A percentile compares a stretch with the other conserved stretches of the same genome.
Evolutionary conservation across 352 stramenopile species (phyloP).

Genomic region (Phytophthora podocarpi): DNA sequence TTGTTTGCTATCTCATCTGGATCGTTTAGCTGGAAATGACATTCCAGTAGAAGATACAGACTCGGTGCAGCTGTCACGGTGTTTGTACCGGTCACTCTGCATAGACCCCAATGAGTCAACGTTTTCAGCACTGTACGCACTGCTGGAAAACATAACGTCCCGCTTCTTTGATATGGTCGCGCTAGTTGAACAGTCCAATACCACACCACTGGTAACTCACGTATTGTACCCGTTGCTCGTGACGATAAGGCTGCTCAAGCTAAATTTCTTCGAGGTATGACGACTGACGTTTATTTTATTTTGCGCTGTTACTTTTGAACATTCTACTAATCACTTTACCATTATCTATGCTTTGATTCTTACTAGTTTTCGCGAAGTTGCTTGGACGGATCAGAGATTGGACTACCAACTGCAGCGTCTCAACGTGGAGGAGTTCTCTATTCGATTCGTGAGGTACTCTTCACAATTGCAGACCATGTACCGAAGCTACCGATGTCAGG

Average conservation of each 20-base stretch:
- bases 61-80: slow-evolving; percentile 81
- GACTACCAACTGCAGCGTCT: slow-evolving; percentile 41
- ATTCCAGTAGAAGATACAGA: slow-evolving; percentile 76
- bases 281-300: not conserved
- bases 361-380: slow-evolving; percentile 80
- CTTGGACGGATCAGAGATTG: slow-evolving; percentile 62
- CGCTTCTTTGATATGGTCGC: slow-evolving; percentile 29
- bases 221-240: slow-evolving; percentile 79
- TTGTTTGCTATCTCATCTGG: slow-evolving; percentile 80
- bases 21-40: slow-evolving; percentile 78
- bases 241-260: slow-evolving; percentile 74
- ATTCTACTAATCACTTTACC: slow-evolving; percentile 6
- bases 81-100: slow-evolving; percentile 76
- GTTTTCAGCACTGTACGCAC: slow-evolving; percentile 59
- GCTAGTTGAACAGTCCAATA: slow-evolving; percentile 19
- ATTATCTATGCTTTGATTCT: not conserved
- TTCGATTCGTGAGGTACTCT: slow-evolving; percentile 70
- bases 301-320: not conserved
- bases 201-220: slow-evolving; percentile 30
- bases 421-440: slow-evolving; percentile 50
- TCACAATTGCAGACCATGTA: slow-evolving; percentile 67
- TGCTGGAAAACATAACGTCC: slow-evolving; percentile 52
- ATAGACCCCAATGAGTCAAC: slow-evolving; percentile 80
- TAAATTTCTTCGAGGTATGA: slow-evolving; percentile 90
- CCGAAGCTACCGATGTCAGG: slow-evolving; percentile 28